Evolutionary conservation across 169 alveolate genomes (phyloP).

Genomic region (Babesia caballi): DNA sequence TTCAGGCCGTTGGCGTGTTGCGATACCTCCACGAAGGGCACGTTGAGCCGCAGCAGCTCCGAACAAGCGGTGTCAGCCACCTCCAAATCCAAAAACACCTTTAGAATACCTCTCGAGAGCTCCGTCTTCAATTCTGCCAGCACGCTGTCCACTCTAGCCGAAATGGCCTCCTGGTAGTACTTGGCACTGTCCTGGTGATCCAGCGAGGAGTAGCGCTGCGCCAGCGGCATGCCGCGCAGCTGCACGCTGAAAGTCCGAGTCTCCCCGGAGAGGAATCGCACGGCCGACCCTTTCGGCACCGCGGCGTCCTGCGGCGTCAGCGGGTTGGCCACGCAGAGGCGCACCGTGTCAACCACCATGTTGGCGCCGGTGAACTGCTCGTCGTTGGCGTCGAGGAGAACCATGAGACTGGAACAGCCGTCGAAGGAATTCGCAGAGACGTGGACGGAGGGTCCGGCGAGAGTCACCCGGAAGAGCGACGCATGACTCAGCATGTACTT

Average conservation of each 20-base stretch:
- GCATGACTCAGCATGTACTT: slow-evolving; percentile 25
- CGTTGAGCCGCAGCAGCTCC: neutral
- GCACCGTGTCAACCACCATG: slow-evolving; percentile 5
- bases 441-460: neutral
- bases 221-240: neutral
- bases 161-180: slow-evolving; percentile 9
- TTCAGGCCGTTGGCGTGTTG: slow-evolving; percentile 7
- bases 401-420: slow-evolving; percentile 20
- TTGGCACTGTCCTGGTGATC: neutral
- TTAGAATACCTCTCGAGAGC: neutral
- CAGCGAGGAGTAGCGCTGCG: neutral
- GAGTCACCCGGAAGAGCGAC: slow-evolving; percentile 19
- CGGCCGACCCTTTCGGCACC: slow-evolving; percentile 19
- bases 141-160: neutral
- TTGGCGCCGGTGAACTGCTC: slow-evolving; percentile 14
- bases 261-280: slow-evolving; percentile 27
- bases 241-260: neutral
- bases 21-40: neutral
- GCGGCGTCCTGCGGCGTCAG: slow-evolving; percentile 26
- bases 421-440: slow-evolving; percentile 14
- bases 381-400: slow-evolving; percentile 22
- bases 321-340: slow-evolving; percentile 28
- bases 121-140: neutral
- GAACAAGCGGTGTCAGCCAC: neutral
- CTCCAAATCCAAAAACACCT: slow-evolving; percentile 6